These are phyloP conservation scores for Phytophthora parvispora DNA, from an alignment of 352 stramenopile genomes.

Conservation along the genomic window DNA sequence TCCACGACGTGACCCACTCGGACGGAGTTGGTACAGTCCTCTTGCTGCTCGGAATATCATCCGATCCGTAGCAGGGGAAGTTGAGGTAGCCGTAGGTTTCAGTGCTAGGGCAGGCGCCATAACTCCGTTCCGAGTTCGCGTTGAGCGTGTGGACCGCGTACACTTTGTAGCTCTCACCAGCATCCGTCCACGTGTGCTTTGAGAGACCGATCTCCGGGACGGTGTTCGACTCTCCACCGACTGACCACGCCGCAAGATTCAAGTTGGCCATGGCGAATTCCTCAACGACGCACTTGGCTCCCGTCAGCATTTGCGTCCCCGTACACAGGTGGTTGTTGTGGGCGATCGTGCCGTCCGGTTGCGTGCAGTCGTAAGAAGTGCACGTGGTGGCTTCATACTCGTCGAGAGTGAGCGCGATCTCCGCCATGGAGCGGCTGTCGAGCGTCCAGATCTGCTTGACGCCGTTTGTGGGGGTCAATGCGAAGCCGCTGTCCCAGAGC, in stretches of 20 bases:
- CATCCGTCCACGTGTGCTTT: slow-evolving; percentile 26
- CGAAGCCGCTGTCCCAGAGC: slow-evolving; percentile 69
- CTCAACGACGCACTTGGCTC: slow-evolving; percentile 36
- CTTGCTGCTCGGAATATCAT: neutral
- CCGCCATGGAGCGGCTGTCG: slow-evolving; percentile 35
- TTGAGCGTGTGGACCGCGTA: slow-evolving; percentile 30
- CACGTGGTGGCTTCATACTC: slow-evolving; percentile 33
- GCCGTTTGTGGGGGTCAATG: slow-evolving; percentile 17
- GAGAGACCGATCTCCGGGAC: slow-evolving; percentile 28
- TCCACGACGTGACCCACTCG: slow-evolving; percentile 37
- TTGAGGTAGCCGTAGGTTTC: slow-evolving; percentile 29
- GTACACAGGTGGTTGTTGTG: slow-evolving; percentile 29
- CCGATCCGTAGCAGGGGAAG: slow-evolving; percentile 34
- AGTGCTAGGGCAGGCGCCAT: slow-evolving; percentile 23
- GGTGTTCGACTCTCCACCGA: slow-evolving; percentile 17
- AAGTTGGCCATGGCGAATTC: slow-evolving; percentile 15
- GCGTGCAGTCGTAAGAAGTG: slow-evolving; percentile 18
- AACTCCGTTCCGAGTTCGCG: slow-evolving; percentile 12
- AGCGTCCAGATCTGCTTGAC: slow-evolving; percentile 41
- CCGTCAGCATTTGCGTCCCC: slow-evolving; percentile 28
- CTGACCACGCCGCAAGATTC: slow-evolving; percentile 36
- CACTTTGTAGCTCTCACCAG: slow-evolving; percentile 19
- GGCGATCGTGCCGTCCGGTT: slow-evolving; percentile 12
- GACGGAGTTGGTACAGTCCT: slow-evolving; percentile 17
- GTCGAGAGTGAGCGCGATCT: slow-evolving; percentile 29